These are phyloP conservation scores for Suillus spraguei DNA, from an alignment of 768 basidiomycete species.

Conservation along the genomic window DNA sequence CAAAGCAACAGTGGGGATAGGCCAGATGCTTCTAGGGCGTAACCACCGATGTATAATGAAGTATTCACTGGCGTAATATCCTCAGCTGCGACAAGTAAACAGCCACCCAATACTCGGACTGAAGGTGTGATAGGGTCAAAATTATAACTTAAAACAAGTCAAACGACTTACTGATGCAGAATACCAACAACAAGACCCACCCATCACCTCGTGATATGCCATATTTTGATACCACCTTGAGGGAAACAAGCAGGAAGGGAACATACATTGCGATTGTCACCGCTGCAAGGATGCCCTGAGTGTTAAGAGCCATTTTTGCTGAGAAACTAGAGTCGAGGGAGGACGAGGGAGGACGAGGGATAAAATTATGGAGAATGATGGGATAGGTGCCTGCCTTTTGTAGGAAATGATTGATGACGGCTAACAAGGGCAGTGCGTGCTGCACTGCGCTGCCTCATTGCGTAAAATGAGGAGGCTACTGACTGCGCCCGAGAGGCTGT, in stretches of 20 bases:
- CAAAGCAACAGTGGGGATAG: slow-evolving; percentile 41
- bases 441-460: background rate
- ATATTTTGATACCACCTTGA: slow-evolving; percentile 52
- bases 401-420: slow-evolving; percentile 11
- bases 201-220: slow-evolving; percentile 60
- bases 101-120: slow-evolving; percentile 64
- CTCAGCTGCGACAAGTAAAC: slow-evolving; percentile 59
- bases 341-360: background rate
- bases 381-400: slow-evolving; percentile 19
- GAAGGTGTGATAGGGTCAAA: slow-evolving; percentile 11
- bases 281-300: slow-evolving; percentile 55
- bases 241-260: slow-evolving; percentile 51
- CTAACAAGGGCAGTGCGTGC: slow-evolving; percentile 22
- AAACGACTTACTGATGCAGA: slow-evolving; percentile 51
- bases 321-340: slow-evolving; percentile 2
- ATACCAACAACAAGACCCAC: slow-evolving; percentile 69
- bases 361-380: slow-evolving; percentile 9
- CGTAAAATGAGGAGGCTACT: background rate
- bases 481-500: background rate
- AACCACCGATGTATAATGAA: slow-evolving; percentile 54
- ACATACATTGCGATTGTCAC: slow-evolving; percentile 62
- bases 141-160: background rate
- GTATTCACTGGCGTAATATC: slow-evolving; percentile 37
- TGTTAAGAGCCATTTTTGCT: slow-evolving; percentile 37
- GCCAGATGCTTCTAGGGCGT: slow-evolving; percentile 43